Percentiles rank a stretch among this genome's conserved stretches.
These are phyloP conservation scores for Cyberlindnera suaveolens DNA, from an alignment of 805 yeast genomes.

Conservation along the genomic window DNA sequence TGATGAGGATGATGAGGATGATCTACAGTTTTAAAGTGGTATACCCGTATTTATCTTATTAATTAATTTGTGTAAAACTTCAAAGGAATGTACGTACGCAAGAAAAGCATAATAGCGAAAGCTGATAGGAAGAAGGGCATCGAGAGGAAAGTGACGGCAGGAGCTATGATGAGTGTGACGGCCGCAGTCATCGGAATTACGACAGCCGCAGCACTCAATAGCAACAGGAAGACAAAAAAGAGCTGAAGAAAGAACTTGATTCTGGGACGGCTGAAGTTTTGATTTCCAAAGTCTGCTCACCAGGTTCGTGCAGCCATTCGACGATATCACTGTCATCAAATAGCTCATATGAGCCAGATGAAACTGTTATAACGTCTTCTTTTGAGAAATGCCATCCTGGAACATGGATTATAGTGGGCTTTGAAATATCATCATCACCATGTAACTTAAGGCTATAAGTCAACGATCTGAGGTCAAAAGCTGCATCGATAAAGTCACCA, in stretches of 20 bases:
- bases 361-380: conserved; percentile 42
- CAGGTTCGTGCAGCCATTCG: conserved; percentile 63
- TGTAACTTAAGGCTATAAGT: conserved; percentile 43
- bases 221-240: conserved; percentile 12
- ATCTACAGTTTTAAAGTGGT: conserved; percentile 7
- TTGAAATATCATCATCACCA: conserved; percentile 19
- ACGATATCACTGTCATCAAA: conserved; percentile 40
- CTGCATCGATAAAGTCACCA: conserved; percentile 51
- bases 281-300: conserved; percentile 30
- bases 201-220: not conserved
- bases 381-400: conserved; percentile 68
- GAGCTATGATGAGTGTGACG: not conserved
- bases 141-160: not conserved
- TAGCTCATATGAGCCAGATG: conserved; percentile 51
- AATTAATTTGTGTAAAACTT: not conserved
- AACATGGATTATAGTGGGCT: conserved; percentile 57
- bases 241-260: conserved; percentile 2
- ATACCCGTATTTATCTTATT: not conserved
- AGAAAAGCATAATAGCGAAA: not conserved
- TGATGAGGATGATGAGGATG: conserved; percentile 23
- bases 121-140: not conserved
- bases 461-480: conserved; percentile 49
- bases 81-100: too few relatives aligned
- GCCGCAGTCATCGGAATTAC: not conserved
- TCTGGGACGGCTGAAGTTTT: conserved; percentile 3